Conservation (phyloP, 2,329 filamentous ascomycete genomes). For the Calonectria pauciramosa region DNA sequence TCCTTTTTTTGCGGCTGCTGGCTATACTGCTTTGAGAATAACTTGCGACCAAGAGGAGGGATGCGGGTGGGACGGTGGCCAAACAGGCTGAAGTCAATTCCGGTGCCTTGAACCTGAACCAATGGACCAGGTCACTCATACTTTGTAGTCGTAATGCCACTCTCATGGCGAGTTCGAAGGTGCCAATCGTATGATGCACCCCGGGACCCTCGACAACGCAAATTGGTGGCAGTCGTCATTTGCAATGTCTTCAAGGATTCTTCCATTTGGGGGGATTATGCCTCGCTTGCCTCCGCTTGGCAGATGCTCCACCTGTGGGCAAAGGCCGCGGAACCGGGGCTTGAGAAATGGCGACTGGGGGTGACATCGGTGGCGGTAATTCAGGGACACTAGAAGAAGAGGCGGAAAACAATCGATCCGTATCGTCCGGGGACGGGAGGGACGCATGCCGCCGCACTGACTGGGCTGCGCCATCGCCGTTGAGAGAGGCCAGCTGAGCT, state of each 20-base stretch:
- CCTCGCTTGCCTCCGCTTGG: slow-evolving; percentile 5
- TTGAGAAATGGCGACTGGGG: not conserved
- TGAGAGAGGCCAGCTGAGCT: not conserved
- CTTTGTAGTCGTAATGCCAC: not conserved
- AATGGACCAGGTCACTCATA: not conserved
- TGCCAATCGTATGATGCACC: slow-evolving; percentile 9
- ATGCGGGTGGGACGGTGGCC: not conserved
- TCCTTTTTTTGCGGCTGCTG: not conserved
- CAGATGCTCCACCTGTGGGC: slow-evolving; percentile 5
- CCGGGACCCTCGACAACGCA: not conserved
- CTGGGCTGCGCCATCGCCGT: not conserved
- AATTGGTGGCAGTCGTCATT: not conserved
- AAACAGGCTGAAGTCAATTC: slow-evolving; percentile 8
- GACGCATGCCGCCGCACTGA: not conserved
- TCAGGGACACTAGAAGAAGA: slow-evolving; percentile 1
- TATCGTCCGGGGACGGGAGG: not conserved
- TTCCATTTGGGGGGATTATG: not conserved
- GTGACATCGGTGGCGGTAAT: slow-evolving; percentile 19
- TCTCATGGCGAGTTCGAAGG: not conserved
- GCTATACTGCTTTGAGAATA: slow-evolving; percentile 10
- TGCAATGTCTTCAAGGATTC: slow-evolving; percentile 4
- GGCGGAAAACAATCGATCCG: slow-evolving; percentile 9
- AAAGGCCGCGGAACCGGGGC: slow-evolving; percentile 8
- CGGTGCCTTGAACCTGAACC: not conserved
- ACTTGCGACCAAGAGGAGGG: not conserved